Base-by-base conservation (phyloP, 805 yeast species). In the Candida yuanshanica region DNA sequence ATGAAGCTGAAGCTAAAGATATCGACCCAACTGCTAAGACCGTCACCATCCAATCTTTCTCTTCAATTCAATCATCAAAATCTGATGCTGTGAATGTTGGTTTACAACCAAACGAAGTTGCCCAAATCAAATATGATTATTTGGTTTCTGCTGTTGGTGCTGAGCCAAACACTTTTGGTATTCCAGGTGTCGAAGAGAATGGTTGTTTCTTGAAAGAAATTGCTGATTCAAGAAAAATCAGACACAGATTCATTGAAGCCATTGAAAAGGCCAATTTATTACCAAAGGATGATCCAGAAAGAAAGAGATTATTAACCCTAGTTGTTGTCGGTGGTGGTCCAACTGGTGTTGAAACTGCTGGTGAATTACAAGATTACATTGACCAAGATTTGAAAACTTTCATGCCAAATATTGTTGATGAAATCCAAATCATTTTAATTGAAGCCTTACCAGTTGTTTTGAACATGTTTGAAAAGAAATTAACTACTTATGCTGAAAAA, bases 261-360 rank as follows among this genome's bases (percentile, higher is more conserved):
- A 77, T 90, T 53, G 96, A 90, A 70, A 88, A 85, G 53, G 95
- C 96, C 35, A 81, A 83, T 62, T 69, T 84, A 51, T 76, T 89
- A 56, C 91, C 91, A 50, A 79, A 80, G 62, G 77, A 74, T 46
- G 86, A 78, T 52, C 81, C 80, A 36, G 95, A 85, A 64, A 79
- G 96, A 65, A 81, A 81, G 68, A 81, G 96, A 64, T 74, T 90
- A 52, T 72, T 90, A 64, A 83, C 85, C 44, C 75, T 87, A 47
- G 91, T 90, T 41, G 95, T 90, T 45, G 93, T 91, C 54, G 97
- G 97, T 56, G 97, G 96, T 67, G 97, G 97, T 51, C 97, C 97
- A 60, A 89, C 97, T 34, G 97, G 97, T 71, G 96, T 89, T 44
- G 97, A 89, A 69, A 83, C 89, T 51, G 96, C 97, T 46, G 97